Base-by-base conservation (phyloP, 2,329 filamentous ascomycete species). In the Diaporthe vaccinii region DNA sequence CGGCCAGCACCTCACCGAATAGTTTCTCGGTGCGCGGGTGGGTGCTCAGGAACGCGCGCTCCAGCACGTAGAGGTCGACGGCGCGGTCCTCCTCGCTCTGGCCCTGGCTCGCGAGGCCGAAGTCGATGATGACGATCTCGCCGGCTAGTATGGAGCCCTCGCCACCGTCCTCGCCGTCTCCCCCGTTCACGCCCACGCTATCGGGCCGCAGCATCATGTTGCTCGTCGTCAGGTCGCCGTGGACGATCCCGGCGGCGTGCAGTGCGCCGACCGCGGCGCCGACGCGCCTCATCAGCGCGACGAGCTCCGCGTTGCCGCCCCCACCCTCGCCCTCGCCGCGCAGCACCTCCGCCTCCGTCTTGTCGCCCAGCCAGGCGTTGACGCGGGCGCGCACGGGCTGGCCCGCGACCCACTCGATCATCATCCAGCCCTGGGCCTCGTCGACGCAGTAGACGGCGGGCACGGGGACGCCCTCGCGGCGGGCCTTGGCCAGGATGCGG, bases 151-250 rank as follows among this genome's bases (percentile, higher is more conserved):
- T 75, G 28, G 77, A 79, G 39, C 79, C 78, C 12, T 79, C 78
- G 3, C 6, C 41, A 7, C 78, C 72, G 8, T 80, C 44, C 68
- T 76, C 31, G 62, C 75, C 61, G 77, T 77, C 75, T 10, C 78
- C 31, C 74, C 76, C 22, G 73, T 76, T 20, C 76, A 77, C 74
- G 34, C 75, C 2, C 76, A 75, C 9, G 58, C 75, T 58, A n/a
- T 79, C 77, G 55, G 77, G 87, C 76, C 91, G 83, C 78, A 98
- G 82, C 93, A 99, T 98, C 86, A 99, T 89, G 85, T 99, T 99
- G 85, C 96, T 98, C 78, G 96, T 99, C 76, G 97, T 99, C 85
- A 99, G 85, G 86, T 99, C 97, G 55, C 97, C 97, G 86, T 99
- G 97, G 75, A 98, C 92, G 74, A 98, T 91, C 22, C 96, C 96